Evolutionary conservation across 2,329 filamentous ascomycete species (phyloP), one percentile per base, ranked within the genome.

Genomic region (Phialocephala subalpina): DNA sequence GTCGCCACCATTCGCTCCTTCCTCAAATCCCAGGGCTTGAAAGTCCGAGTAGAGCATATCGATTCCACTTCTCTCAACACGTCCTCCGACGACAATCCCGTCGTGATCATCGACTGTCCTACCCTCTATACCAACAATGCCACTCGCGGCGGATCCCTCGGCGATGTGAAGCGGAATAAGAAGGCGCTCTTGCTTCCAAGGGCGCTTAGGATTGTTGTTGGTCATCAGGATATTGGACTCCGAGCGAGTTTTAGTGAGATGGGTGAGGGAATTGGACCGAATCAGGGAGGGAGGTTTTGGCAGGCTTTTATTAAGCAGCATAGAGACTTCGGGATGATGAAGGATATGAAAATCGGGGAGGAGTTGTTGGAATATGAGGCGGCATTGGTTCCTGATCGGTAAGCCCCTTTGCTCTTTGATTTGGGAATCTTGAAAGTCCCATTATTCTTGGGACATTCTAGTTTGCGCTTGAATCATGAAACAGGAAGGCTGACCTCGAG

Each of bases 361-460:
- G 12, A 27, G 18, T 29, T 60, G 35, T 11, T 60, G 45, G 16
- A 52, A 27, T 60, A 53, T 60, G 42, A 60, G 45, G 36, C 38
- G 2, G 29, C 38, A 4, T 27, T 60, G 8, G 18, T 29, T 22
- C 45, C 45, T 4, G 29, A 57, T n/a, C n/a, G n/a, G n/a, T n/a
- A n/a, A n/a, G n/a, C n/a, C n/a, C n/a, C n/a, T n/a, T n/a, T n/a
- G n/a, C n/a, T n/a, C n/a, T n/a, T n/a, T n/a, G n/a, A n/a, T n/a
- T n/a, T n/a, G n/a, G n/a, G n/a, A n/a, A n/a, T n/a, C n/a, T n/a
- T n/a, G n/a, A n/a, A n/a, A n/a, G n/a, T n/a, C n/a, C n/a, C n/a
- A n/a, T n/a, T n/a, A n/a, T n/a, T n/a, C n/a, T n/a, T n/a, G n/a
- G n/a, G n/a, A n/a, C n/a, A n/a, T n/a, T n/a, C n/a, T n/a, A n/a